Evolutionary conservation across 2,329 filamentous ascomycete species (phyloP).

Genomic region (Colletotrichum filicis): DNA sequence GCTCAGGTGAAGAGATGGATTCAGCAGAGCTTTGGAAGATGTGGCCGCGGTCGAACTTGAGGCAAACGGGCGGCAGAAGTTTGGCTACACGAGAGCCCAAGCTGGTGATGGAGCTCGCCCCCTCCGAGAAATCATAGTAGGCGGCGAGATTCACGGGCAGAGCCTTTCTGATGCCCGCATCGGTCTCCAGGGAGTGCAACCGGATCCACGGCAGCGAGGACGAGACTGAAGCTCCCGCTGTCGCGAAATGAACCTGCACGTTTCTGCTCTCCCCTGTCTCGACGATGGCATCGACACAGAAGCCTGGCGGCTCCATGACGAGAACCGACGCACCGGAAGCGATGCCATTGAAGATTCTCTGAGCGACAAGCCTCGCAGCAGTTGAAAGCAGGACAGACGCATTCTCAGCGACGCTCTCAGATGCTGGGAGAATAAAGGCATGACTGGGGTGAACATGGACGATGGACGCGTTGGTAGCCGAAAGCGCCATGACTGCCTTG

Average conservation of each 20-base stretch:
- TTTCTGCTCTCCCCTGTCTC: not conserved
- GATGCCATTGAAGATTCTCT: not conserved
- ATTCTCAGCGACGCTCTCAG: not conserved
- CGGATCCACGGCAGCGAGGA: not conserved
- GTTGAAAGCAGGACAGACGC: not conserved
- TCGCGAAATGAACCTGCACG: not conserved
- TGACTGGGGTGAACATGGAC: not conserved
- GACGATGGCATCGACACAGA: not conserved
- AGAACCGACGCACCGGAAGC: not conserved
- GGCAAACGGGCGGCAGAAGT: not conserved
- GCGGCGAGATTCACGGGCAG: not conserved
- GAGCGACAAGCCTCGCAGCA: not conserved
- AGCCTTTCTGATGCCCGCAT: not conserved
- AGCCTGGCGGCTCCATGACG: slow-evolving; percentile 3
- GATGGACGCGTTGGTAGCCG: slow-evolving; percentile 15
- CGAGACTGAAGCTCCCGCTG: not conserved
- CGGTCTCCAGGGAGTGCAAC: not conserved
- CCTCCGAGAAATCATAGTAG: not conserved
- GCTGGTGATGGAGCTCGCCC: too few species aligned
- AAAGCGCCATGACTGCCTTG: not conserved
- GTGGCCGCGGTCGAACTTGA: not conserved
- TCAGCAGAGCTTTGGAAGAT: not conserved
- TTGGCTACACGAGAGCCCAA: slow-evolving; percentile 1
- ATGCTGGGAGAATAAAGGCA: not conserved
- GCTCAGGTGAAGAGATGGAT: not conserved